A percentile compares a stretch with the other conserved stretches of the same genome.
Evolutionary conservation across 106 monocot genomes (phyloP).

Genomic region (Narthecium ossifragum): DNA sequence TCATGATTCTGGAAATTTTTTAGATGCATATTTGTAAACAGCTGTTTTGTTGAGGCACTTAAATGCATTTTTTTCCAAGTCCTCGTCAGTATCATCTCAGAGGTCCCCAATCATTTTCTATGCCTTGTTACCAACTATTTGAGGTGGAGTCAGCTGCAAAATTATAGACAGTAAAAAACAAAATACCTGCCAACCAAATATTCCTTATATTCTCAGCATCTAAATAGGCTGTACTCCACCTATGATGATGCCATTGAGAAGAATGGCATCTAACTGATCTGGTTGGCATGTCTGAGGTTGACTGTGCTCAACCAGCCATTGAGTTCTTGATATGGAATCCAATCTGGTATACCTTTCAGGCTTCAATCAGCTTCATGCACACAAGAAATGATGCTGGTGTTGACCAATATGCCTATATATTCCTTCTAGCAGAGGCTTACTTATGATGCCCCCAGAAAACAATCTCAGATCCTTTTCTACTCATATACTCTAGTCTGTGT

Average conservation of each 20-base stretch:
- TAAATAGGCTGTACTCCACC: not conserved
- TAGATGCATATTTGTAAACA: too few species aligned
- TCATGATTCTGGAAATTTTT: not conserved
- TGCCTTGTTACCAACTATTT: too few species aligned
- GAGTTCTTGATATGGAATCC: not conserved
- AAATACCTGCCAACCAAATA: not conserved
- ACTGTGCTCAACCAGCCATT: not conserved
- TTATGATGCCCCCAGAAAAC: not conserved
- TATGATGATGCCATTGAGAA: not conserved
- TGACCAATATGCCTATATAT: not conserved
- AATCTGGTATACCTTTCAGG: not conserved
- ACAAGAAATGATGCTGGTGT: not conserved
- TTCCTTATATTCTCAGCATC: too few species aligned
- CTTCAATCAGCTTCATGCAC: not conserved
- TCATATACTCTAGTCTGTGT: not conserved
- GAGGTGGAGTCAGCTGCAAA: too few species aligned
- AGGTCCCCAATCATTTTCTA: too few species aligned
- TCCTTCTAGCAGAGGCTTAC: not conserved
- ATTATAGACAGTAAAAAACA: not conserved
- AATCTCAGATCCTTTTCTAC: not conserved
- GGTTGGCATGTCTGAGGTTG: not conserved
- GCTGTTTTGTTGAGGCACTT: too few species aligned
- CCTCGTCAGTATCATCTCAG: too few species aligned
- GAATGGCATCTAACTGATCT: constrained; percentile 1
- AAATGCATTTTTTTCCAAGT: too few species aligned